Percentiles rank a stretch among this genome's conserved stretches.
Conservation (phyloP, 257 asterid genomes). For the Salvia hispanica region DNA sequence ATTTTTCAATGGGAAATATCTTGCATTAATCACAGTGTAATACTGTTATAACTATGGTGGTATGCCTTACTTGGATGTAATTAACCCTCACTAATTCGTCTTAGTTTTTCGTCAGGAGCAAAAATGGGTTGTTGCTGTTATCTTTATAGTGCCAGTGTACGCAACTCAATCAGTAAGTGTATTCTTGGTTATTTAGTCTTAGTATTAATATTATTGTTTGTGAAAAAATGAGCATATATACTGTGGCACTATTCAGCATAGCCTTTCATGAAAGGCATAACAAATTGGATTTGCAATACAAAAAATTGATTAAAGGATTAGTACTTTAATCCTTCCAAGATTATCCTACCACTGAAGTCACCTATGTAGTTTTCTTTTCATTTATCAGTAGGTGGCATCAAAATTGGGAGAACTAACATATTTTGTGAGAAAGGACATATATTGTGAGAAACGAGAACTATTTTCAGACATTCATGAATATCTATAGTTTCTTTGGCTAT, state of each 20-base stretch:
- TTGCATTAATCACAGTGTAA: not conserved
- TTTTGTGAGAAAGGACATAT: not conserved
- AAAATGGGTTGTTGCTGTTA: conserved; percentile 85
- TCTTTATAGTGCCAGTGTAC: conserved; percentile 91
- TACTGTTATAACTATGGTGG: too few relatives aligned
- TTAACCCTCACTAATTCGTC: not conserved
- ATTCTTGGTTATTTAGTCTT: not conserved
- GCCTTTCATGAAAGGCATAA: not conserved
- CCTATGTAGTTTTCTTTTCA: not conserved
- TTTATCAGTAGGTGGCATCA: not conserved
- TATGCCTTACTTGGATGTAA: not conserved
- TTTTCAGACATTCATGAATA: too few relatives aligned
- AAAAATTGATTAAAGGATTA: not conserved
- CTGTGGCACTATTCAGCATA: not conserved
- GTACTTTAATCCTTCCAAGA: too few relatives aligned
- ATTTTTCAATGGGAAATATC: not conserved
- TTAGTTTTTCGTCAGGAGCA: conserved; percentile 65
- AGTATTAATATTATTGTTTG: not conserved
- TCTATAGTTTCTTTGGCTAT: too few relatives aligned
- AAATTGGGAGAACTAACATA: not conserved
- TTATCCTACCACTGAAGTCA: not conserved
- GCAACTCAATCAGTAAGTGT: conserved; percentile 82
- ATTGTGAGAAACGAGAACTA: not conserved
- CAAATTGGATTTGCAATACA: not conserved
- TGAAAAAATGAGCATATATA: not conserved